Evolutionary conservation across 2,329 filamentous ascomycete genomes (phyloP), one percentile per base, ranked within the genome.

Genomic region (Verticillium dahliae): DNA sequence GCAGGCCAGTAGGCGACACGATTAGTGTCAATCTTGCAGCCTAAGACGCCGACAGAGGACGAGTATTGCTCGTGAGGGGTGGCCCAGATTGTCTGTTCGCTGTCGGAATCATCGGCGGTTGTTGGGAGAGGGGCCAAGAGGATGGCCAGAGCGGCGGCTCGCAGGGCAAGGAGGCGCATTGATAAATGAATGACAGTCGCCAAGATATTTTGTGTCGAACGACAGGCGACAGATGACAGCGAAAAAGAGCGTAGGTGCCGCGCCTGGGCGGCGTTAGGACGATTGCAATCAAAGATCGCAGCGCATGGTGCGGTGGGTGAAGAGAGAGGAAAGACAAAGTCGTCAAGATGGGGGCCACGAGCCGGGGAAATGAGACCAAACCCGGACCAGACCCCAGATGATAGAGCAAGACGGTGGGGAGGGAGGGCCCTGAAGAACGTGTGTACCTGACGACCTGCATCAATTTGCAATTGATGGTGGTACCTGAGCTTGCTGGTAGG

Each of bases 1-100:
- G 66, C 66, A 3, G 81, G 81, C 78, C 79, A 83, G 73, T 83
- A 83, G 39, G 80, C 80, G 60, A 83, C 75, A 56, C 80, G 78
- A 70, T 83, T 78, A 39, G 78, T 81, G 70, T 83, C 70, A 68
- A 83, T 74, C 66, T 81, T 79, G 76, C 81, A 83, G 56, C 80
- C 80, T 11, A 81, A 73, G 2, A 82, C 80, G 56, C 80, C 80
- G 54, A 81, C 70, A 0, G 79, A 81, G 1, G 78, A 81, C 1
- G 77, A 80, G 70, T 76, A 82, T 63, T 73, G 73, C 63, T 78
- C 76, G 68, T 83, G 81, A 7, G 80, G 80, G 6, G 81, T 83
- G 31, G 72, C 73, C 63, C 59, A 68, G 39, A 66, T 65, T 39
- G 61, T 62, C 45, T 18, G 15, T 34, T 56, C 27, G 54, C 27